phyloP scores from a whole-genome alignment of 2,329 filamentous ascomycete species.

The Chrysoporthe puriensis region DNA sequence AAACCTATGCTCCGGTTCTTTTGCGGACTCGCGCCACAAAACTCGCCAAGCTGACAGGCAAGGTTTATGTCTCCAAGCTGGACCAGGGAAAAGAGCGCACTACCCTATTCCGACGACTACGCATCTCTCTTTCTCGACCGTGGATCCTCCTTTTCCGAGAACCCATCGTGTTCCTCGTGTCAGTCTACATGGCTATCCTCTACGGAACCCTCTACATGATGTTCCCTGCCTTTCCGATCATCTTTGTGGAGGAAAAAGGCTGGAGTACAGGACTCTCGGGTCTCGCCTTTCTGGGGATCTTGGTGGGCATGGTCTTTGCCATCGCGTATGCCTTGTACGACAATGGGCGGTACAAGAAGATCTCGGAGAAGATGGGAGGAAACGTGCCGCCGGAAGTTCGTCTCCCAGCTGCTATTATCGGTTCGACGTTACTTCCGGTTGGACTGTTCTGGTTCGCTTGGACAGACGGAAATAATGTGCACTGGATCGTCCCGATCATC shows the following conservation, averaged over 20 bases:
- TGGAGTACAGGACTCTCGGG: slow-evolving; percentile 65
- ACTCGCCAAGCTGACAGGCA: slow-evolving; percentile 56
- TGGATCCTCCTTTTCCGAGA: slow-evolving; percentile 72
- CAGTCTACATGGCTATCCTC: slow-evolving; percentile 28
- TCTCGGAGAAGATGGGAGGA: slow-evolving; percentile 50
- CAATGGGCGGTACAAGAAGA: slow-evolving; percentile 56
- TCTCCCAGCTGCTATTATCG: slow-evolving; percentile 64
- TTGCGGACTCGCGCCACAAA: slow-evolving; percentile 56
- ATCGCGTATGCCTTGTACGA: slow-evolving; percentile 59
- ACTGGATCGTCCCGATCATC: slow-evolving; percentile 52
- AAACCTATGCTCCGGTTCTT: slow-evolving; percentile 64
- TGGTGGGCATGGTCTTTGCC: slow-evolving; percentile 66
- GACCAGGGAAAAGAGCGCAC: slow-evolving; percentile 46
- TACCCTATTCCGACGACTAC: slow-evolving; percentile 55
- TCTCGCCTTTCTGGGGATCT: slow-evolving; percentile 69
- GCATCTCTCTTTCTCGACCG: slow-evolving; percentile 63
- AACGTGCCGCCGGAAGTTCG: slow-evolving; percentile 69
- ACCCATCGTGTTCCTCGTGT: slow-evolving; percentile 48
- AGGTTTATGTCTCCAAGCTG: slow-evolving; percentile 58
- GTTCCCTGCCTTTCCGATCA: slow-evolving; percentile 66
- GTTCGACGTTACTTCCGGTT: slow-evolving; percentile 63
- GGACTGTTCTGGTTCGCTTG: slow-evolving; percentile 72
- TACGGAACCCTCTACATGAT: slow-evolving; percentile 41
- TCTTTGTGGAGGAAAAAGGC: slow-evolving; percentile 63
- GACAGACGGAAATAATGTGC: slow-evolving; percentile 59